Conservation (phyloP, 2,329 filamentous ascomycete genomes). For the Colletotrichum brevisporum region DNA sequence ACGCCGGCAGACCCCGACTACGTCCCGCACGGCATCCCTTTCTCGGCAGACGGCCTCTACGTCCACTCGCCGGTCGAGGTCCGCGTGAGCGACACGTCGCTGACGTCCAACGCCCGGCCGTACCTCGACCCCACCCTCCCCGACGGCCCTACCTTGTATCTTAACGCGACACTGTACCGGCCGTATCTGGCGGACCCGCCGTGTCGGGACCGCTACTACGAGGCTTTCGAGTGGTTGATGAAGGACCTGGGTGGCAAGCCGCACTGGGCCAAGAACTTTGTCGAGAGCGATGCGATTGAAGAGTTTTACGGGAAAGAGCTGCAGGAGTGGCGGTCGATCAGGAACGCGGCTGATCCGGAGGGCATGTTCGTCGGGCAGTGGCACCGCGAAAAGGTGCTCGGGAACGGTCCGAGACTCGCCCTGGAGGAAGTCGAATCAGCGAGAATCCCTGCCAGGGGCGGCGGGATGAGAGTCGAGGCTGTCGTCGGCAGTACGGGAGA, state of each 20-base stretch:
- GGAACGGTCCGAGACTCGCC: conserved; percentile 50
- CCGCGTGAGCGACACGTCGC: conserved; percentile 81
- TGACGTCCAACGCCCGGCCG: conserved; percentile 54
- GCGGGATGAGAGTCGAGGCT: conserved; percentile 27
- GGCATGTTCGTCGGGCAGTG: conserved; percentile 93
- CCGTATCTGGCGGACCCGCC: conserved; percentile 85
- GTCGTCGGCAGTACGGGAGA: neutral
- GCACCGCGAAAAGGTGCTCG: conserved; percentile 80
- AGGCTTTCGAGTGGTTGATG: conserved; percentile 94
- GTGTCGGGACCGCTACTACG: conserved; percentile 83
- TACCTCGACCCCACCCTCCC: conserved; percentile 78
- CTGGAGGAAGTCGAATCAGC: conserved; percentile 54
- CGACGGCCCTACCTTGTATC: conserved; percentile 83
- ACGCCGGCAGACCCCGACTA: conserved; percentile 74
- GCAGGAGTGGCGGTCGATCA: conserved; percentile 75
- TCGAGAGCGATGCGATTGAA: conserved; percentile 70
- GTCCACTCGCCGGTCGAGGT: conserved; percentile 95
- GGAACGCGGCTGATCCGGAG: conserved; percentile 80
- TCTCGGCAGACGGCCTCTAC: conserved; percentile 82
- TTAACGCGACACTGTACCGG: conserved; percentile 91
- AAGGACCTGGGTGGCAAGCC: conserved; percentile 84
- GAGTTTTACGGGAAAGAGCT: conserved; percentile 79
- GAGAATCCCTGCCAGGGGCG: conserved; percentile 12
- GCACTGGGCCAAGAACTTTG: conserved; percentile 96
- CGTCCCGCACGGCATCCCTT: conserved; percentile 79